Conservation (phyloP, 2,329 filamentous ascomycete species). For the Talaromyces sp. region DNA sequence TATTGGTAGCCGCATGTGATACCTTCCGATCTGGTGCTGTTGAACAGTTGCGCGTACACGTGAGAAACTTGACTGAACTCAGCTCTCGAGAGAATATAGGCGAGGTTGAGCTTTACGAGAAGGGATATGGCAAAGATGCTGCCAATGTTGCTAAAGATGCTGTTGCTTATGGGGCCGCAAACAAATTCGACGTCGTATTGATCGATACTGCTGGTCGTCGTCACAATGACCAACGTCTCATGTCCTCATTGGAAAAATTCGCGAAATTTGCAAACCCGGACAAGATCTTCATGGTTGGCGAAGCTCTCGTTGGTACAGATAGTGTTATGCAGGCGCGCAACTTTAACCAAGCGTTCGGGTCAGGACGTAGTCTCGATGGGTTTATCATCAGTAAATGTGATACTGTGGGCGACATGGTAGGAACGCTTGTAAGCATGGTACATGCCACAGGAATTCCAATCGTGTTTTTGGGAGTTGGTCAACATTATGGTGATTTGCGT, state of each 20-base stretch:
- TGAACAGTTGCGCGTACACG: conserved; percentile 93
- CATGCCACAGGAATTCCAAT: conserved; percentile 96
- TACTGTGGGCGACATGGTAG: conserved; percentile 99
- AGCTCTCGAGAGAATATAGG: conserved; percentile 75
- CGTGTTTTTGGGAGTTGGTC: conserved; percentile 76
- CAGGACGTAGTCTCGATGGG: conserved; percentile 75
- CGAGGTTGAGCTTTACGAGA: conserved; percentile 86
- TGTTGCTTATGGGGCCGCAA: conserved; percentile 70
- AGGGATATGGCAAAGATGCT: conserved; percentile 96
- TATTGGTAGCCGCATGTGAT: conserved; percentile 90
- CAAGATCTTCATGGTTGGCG: conserved; percentile 96
- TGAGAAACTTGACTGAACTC: conserved; percentile 87
- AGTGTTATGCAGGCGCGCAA: conserved; percentile 93
- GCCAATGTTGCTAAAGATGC: conserved; percentile 93
- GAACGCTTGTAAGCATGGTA: conserved; percentile 91
- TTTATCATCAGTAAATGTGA: conserved; percentile 99
- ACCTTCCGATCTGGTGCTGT: conserved; percentile 97
- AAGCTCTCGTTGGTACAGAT: conserved; percentile 91
- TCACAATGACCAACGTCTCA: conserved; percentile 92
- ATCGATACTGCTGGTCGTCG: conserved; percentile 94
- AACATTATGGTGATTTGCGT: conserved; percentile 64
- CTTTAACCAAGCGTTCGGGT: conserved; percentile 90
- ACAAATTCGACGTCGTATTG: conserved; percentile 85
- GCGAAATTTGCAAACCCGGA: conserved; percentile 93
- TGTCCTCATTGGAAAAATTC: conserved; percentile 96